Evolutionary conservation across 306 rosid genomes (phyloP).

Genomic region (Glycine tomentella): DNA sequence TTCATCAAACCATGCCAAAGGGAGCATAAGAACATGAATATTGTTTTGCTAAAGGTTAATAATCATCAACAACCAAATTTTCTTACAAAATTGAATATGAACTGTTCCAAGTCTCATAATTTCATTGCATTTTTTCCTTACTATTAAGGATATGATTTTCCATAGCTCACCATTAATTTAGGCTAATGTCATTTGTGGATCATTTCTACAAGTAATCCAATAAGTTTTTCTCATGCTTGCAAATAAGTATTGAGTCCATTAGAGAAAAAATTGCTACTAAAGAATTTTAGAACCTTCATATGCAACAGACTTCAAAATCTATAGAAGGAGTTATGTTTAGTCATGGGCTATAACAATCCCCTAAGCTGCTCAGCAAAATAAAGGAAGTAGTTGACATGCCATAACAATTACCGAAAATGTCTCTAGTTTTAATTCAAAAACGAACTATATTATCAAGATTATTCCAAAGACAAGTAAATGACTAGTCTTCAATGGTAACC

Average conservation of each 20-base stretch:
- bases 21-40: no score
- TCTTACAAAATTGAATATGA: no score
- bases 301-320: not conserved
- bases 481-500: not conserved
- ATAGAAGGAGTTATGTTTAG: not conserved
- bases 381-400: not conserved
- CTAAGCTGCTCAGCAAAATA: not conserved
- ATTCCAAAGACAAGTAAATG: not conserved
- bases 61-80: no score
- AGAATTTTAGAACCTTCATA: constrained; percentile 23
- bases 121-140: no score
- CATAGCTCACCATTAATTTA: no score
- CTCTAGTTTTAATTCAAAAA: constrained; percentile 20
- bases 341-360: not conserved
- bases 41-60: no score
- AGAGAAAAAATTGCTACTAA: not conserved
- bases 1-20: no score
- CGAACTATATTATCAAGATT: not conserved
- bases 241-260: constrained; percentile 3
- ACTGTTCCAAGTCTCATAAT: no score
- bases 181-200: no score
- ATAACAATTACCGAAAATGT: not conserved
- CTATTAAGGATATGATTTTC: no score
- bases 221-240: no score
- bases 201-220: no score